These are phyloP conservation scores for Nissolia schottii DNA, from an alignment of 306 rosid genomes.

Conservation along the genomic window DNA sequence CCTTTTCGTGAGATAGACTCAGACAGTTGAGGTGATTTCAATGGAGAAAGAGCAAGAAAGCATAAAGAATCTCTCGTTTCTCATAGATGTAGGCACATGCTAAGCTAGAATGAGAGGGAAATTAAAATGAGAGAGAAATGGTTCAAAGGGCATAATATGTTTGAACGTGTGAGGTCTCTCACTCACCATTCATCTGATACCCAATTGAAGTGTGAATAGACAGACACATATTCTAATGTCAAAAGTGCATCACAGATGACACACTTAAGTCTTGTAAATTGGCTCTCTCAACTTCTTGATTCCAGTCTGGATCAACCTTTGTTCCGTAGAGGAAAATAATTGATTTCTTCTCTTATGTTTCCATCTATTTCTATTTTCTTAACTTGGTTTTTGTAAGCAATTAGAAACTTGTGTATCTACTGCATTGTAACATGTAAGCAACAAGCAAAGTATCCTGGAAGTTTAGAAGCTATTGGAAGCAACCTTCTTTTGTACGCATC, in stretches of 20 bases:
- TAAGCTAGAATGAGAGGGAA: constrained; percentile 16
- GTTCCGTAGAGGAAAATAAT: neutral
- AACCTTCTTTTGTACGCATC: too few species aligned
- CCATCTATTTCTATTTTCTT: neutral
- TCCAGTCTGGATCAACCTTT: constrained; percentile 17
- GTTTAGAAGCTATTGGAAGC: too few species aligned
- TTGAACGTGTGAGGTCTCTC: constrained; percentile 14
- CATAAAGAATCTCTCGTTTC: too few species aligned
- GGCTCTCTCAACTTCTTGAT: constrained; percentile 13
- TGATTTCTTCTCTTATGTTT: neutral
- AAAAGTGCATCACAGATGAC: constrained; percentile 23
- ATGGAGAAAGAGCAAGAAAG: too few species aligned
- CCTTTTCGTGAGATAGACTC: constrained; percentile 72
- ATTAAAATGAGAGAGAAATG: constrained; percentile 8
- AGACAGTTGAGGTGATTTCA: constrained; percentile 48
- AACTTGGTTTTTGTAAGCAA: neutral
- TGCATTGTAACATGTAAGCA: neutral
- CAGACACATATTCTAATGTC: constrained; percentile 26
- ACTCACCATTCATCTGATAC: constrained; percentile 17
- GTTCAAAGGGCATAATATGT: constrained; percentile 20
- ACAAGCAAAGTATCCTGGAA: too few species aligned
- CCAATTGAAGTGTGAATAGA: constrained; percentile 30
- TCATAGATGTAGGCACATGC: too few species aligned
- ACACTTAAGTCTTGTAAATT: constrained; percentile 28
- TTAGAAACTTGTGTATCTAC: neutral